Evolutionary conservation across 1,284 basidiomycete genomes (phyloP).

Genomic region (Cryptococcus deneoformans): DNA sequence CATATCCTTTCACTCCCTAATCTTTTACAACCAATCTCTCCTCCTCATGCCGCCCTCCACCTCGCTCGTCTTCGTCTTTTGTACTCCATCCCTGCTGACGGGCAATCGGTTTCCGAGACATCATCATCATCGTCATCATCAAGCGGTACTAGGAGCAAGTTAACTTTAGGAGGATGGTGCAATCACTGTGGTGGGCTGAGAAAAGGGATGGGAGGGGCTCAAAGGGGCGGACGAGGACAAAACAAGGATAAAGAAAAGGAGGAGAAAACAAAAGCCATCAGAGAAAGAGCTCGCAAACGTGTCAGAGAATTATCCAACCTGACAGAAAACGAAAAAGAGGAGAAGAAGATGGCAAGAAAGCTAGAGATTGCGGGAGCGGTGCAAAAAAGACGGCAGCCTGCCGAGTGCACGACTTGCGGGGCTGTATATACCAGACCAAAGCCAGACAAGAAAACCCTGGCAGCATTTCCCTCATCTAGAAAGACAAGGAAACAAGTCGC

Average conservation of each 20-base stretch:
- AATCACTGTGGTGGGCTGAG: constrained; percentile 34
- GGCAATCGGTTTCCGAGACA: constrained; percentile 3
- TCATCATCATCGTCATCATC: not conserved
- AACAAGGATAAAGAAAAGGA: constrained; percentile 3
- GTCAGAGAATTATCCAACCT: not conserved
- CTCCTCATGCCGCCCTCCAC: constrained; percentile 36
- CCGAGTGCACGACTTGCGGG: constrained; percentile 26
- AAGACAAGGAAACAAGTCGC: constrained; percentile 2
- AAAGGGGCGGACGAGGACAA: not conserved
- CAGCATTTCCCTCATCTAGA: constrained; percentile 18
- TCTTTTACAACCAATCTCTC: constrained; percentile 29
- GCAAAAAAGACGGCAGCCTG: not conserved
- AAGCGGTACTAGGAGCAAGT: constrained; percentile 10
- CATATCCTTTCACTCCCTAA: constrained; percentile 26
- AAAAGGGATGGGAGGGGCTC: constrained; percentile 27
- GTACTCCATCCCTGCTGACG: constrained; percentile 10
- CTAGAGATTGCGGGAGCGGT: not conserved
- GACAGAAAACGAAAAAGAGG: constrained; percentile 4
- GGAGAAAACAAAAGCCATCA: constrained; percentile 1
- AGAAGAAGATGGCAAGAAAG: constrained; percentile 3
- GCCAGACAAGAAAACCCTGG: constrained; percentile 12
- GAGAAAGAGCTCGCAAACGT: constrained; percentile 1
- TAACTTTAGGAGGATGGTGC: constrained; percentile 20
- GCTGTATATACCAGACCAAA: constrained; percentile 11
- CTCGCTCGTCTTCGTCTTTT: constrained; percentile 33